Conservation (phyloP, 352 stramenopile genomes). For the Stramenopiles sp. region DNA sequence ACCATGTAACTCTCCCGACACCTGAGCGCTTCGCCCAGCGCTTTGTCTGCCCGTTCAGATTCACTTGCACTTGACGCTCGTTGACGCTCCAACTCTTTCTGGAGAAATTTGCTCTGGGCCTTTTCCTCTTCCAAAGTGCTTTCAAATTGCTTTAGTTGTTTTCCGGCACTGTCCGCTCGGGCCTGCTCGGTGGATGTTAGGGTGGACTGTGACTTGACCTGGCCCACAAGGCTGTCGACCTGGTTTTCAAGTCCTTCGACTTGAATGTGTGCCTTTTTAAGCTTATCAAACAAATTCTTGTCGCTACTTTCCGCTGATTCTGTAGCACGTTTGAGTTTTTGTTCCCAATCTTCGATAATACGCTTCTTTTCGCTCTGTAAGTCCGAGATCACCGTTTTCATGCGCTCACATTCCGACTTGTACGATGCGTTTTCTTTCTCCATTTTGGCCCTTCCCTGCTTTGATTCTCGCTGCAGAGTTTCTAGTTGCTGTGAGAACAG, state of each 20-base stretch:
- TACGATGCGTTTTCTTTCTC: background rate
- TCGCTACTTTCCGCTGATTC: background rate
- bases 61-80: background rate
- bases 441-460: background rate
- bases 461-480: background rate
- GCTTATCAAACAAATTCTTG: background rate
- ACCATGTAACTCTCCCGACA: background rate
- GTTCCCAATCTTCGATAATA: background rate
- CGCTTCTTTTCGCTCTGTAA: background rate
- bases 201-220: background rate
- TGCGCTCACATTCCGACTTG: background rate
- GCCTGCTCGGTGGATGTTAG: background rate
- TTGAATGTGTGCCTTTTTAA: slow-evolving; percentile 10
- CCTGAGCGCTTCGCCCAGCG: background rate
- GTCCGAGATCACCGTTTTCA: background rate
- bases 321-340: background rate
- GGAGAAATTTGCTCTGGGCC: background rate
- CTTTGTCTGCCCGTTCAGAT: background rate
- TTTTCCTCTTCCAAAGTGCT: background rate
- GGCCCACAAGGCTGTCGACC: background rate
- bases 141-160: background rate
- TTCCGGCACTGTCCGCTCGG: background rate
- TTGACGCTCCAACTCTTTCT: background rate
- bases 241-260: slow-evolving; percentile 2
- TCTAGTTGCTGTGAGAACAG: background rate